These are phyloP conservation scores for Ricinus communis DNA, from an alignment of 345 rosid genomes.

Conservation along the genomic window DNA sequence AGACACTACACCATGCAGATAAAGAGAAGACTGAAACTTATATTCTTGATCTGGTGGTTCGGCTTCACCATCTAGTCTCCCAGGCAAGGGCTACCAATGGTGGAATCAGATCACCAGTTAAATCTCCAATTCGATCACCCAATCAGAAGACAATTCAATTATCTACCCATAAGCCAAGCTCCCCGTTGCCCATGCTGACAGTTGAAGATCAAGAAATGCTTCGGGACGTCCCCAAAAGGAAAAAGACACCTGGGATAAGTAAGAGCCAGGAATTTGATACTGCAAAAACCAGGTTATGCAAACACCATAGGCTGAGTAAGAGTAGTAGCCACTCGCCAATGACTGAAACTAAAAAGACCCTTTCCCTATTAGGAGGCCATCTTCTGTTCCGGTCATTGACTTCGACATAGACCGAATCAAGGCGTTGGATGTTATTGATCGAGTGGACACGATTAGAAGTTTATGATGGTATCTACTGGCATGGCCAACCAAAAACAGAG, in stretches of 20 bases:
- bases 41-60: conserved; percentile 78
- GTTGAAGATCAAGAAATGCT: conserved; percentile 95
- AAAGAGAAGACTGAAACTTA: conserved; percentile 79
- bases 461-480: conserved; percentile 18
- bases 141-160: conserved; percentile 54
- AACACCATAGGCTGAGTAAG: conserved; percentile 83
- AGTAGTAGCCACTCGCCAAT: conserved; percentile 92
- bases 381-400: conserved; percentile 65
- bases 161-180: conserved; percentile 37
- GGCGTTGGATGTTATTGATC: conserved; percentile 87
- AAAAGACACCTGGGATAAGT: conserved; percentile 82
- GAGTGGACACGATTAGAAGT: conserved; percentile 74
- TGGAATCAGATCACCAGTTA: conserved; percentile 74
- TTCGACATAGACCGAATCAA: conserved; percentile 78
- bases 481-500: background rate
- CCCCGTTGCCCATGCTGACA: conserved; percentile 52
- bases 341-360: conserved; percentile 52
- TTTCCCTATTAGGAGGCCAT: conserved; percentile 65
- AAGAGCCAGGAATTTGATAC: conserved; percentile 93
- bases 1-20: conserved; percentile 94
- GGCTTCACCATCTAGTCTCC: conserved; percentile 87
- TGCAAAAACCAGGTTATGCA: conserved; percentile 54
- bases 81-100: conserved; percentile 70
- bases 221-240: conserved; percentile 80
- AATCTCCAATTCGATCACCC: conserved; percentile 86